A percentile compares a stretch with the other conserved stretches of the same genome.
phyloP scores from a whole-genome alignment of 2,329 filamentous ascomycete species.

The Cordyceps cicadae region DNA sequence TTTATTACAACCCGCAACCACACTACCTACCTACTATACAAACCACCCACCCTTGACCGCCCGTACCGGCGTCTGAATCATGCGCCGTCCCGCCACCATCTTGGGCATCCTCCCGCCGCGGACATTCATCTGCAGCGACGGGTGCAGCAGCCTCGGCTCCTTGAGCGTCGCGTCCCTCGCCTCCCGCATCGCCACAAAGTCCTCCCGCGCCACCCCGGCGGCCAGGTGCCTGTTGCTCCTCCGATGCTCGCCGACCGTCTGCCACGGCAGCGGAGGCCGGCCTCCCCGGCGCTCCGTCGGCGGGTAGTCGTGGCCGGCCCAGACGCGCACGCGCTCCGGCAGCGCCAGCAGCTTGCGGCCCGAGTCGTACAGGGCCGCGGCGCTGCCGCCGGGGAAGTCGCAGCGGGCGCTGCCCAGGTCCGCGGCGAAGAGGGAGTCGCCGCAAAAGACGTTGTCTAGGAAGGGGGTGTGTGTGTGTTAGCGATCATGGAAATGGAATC shows the following conservation, averaged over 20 bases:
- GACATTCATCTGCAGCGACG: constrained; percentile 41
- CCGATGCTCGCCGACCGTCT: constrained; percentile 35
- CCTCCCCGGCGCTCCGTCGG: constrained; percentile 20
- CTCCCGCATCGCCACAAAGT: constrained; percentile 32
- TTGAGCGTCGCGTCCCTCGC: constrained; percentile 32
- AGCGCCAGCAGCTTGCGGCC: constrained; percentile 30
- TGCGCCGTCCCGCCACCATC: constrained; percentile 13
- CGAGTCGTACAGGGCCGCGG: constrained; percentile 32
- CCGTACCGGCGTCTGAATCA: not conserved
- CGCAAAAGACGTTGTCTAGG: constrained; percentile 34
- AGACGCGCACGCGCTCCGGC: constrained; percentile 34
- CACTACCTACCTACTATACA: not conserved
- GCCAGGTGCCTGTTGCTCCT: constrained; percentile 36
- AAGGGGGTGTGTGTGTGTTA: too few species aligned
- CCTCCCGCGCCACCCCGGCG: constrained; percentile 27
- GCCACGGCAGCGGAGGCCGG: constrained; percentile 27
- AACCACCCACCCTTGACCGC: not conserved
- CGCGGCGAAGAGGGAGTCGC: constrained; percentile 40
- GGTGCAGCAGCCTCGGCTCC: constrained; percentile 36
- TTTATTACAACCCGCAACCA: too few species aligned
- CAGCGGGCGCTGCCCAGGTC: constrained; percentile 41
- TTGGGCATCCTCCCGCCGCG: constrained; percentile 37
- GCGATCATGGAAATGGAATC: too few species aligned
- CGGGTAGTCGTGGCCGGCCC: constrained; percentile 45
- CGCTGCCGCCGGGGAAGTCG: constrained; percentile 43